Base-by-base conservation (phyloP, 306 rosid species). In the Sesbania bispinosa region DNA sequence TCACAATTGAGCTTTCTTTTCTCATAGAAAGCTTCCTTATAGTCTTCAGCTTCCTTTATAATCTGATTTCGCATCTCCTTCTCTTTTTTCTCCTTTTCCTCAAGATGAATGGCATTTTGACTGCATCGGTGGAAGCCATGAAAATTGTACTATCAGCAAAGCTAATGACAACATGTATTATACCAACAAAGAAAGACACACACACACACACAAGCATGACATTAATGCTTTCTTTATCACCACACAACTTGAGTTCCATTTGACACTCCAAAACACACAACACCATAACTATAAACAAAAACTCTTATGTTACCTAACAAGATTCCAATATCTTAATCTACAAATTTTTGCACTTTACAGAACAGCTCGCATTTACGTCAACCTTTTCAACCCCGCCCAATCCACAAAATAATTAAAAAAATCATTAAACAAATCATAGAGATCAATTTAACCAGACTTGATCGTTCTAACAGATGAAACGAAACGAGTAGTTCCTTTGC, bases 1-100 rank as follows among this genome's bases (percentile, higher is more conserved):
- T 35, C 39, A 35, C 39, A 35, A 71, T 74, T 85, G 84, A 78
- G 75, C 73, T 73, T 94, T 77, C 92, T 85, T 71, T 94, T 94
- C 81, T 86, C 96, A 78, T 87, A 79, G 68, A 94, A 94, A 21
- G 92, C 75, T 62, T 81, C 43, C 69, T 85, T 90, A 35, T 71
- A 91, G 47, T 94, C 96, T 27, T 94, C 98, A 77, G 95, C 98
- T 84, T 94, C 97, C 29, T 87, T 79, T 10, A 94, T 89, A 70
- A 94, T 89, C 68, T 87, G 96, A 72, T 82, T 89, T 71, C 93
- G 58, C 97, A 94, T 81, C 83, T 94, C 96, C 81, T 71, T 87
- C 71, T 94, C 95, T 67, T 46, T 86, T 51, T 87, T 82, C 84
- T 89, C 96, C 81, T 94, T 94, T 77, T 87, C 96, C 83, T 86